A percentile compares a stretch with the other conserved stretches of the same genome.
Evolutionary conservation across 345 rosid genomes (phyloP).

Genomic region (Physaria fendleri): DNA sequence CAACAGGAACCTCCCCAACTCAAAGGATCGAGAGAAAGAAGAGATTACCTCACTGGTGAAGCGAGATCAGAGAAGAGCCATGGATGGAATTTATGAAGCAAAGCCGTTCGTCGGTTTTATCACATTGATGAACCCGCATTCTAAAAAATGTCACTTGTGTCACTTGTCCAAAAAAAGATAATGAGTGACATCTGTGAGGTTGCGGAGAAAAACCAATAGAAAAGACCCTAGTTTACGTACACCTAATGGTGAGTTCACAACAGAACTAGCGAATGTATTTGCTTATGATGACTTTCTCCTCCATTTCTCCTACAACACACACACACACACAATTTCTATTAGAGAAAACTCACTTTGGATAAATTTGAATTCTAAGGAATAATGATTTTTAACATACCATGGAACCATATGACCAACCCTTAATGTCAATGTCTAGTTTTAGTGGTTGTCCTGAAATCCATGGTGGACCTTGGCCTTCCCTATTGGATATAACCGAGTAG

Average conservation of each 20-base stretch:
- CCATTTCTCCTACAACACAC: slow-evolving; percentile 80
- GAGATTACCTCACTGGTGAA: slow-evolving; percentile 32
- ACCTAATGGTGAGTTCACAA: slow-evolving; percentile 14
- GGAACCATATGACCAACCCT: slow-evolving; percentile 42
- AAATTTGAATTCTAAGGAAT: not conserved
- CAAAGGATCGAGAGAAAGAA: no score
- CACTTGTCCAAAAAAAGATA: no score
- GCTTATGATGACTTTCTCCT: slow-evolving; percentile 84
- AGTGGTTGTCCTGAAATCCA: slow-evolving; percentile 74
- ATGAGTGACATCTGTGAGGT: no score
- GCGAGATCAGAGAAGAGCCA: slow-evolving; percentile 46
- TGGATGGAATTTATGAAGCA: slow-evolving; percentile 21
- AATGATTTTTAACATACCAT: slow-evolving; percentile 61
- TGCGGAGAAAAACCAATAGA: no score
- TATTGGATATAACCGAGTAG: slow-evolving; percentile 55
- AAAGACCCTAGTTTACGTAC: no score
- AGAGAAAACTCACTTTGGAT: not conserved
- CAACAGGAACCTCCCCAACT: no score
- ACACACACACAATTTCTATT: not conserved
- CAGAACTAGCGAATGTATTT: slow-evolving; percentile 43
- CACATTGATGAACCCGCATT: not conserved
- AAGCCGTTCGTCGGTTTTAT: slow-evolving; percentile 16
- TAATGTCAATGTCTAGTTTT: slow-evolving; percentile 42
- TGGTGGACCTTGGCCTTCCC: slow-evolving; percentile 68
- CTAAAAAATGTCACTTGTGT: no score